phyloP scores from a whole-genome alignment of 371 early-diverging fungal genomes.

The Rhizopus delemar region DNA sequence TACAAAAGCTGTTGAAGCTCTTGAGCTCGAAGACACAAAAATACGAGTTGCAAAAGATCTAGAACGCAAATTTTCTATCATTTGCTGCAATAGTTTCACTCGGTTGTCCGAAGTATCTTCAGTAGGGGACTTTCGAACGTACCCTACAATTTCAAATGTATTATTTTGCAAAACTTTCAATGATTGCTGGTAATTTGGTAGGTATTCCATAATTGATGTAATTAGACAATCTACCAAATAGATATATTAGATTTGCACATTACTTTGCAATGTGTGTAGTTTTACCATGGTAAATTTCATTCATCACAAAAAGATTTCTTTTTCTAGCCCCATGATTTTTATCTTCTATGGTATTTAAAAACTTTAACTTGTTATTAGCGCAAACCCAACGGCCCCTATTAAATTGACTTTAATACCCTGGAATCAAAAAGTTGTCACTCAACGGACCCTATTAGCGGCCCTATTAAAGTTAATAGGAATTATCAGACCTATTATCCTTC shows the following conservation, averaged over 20 bases:
- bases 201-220: constrained; percentile 11
- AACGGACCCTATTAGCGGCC: too few species aligned
- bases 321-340: constrained; percentile 18
- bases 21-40: constrained; percentile 19
- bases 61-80: constrained; percentile 13
- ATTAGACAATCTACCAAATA: constrained; percentile 15
- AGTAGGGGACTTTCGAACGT: constrained; percentile 9
- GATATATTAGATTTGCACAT: constrained; percentile 8
- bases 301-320: constrained; percentile 18
- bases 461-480: too few species aligned
- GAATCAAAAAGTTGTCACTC: too few species aligned
- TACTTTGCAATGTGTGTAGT: constrained; percentile 12
- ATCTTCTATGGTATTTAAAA: constrained; percentile 16
- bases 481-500: too few species aligned
- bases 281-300: constrained; percentile 17
- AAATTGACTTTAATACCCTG: too few species aligned
- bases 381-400: too few species aligned
- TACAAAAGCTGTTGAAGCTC: constrained; percentile 8
- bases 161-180: constrained; percentile 8
- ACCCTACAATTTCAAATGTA: constrained; percentile 9
- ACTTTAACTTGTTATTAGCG: constrained; percentile 19
- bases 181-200: constrained; percentile 13
- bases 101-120: constrained; percentile 8
- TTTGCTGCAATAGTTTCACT: constrained; percentile 7
- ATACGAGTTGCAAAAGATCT: constrained; percentile 12